Evolutionary conservation across 139 green algal species (phyloP).

Genomic region (Micractinium conductrix): DNA sequence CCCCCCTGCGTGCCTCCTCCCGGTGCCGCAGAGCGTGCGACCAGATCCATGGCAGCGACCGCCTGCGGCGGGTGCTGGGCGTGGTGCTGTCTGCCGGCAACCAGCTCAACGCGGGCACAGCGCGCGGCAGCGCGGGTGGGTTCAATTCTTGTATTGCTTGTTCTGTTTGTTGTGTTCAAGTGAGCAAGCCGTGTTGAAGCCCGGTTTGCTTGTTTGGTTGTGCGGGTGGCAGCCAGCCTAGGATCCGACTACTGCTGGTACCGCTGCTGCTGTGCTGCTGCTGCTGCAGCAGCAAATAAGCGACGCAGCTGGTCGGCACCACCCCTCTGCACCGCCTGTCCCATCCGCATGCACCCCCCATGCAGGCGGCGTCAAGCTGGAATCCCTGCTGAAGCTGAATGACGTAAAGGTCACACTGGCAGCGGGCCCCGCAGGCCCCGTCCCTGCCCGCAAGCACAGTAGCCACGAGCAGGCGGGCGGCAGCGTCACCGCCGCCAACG

Average conservation of each 20-base stretch:
- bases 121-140: constrained; percentile 43
- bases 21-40: constrained; percentile 23
- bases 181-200: neutral
- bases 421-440: neutral
- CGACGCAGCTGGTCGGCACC: no score
- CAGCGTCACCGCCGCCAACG: neutral
- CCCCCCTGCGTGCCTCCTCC: neutral
- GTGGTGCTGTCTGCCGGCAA: constrained; percentile 54
- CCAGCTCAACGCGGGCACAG: constrained; percentile 53
- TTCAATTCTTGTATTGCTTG: no score
- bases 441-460: neutral
- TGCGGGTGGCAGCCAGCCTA: no score
- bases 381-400: constrained; percentile 54
- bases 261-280: no score
- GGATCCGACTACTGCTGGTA: no score
- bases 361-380: constrained; percentile 43
- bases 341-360: neutral
- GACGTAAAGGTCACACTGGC: constrained; percentile 52
- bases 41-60: constrained; percentile 44
- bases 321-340: no score
- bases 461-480: neutral
- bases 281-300: no score
- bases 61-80: constrained; percentile 38
- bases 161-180: no score
- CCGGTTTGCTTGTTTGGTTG: no score